These are phyloP conservation scores for Trichoderma endophyticum DNA, from an alignment of 2,329 filamentous ascomycete genomes.

Conservation along the genomic window DNA sequence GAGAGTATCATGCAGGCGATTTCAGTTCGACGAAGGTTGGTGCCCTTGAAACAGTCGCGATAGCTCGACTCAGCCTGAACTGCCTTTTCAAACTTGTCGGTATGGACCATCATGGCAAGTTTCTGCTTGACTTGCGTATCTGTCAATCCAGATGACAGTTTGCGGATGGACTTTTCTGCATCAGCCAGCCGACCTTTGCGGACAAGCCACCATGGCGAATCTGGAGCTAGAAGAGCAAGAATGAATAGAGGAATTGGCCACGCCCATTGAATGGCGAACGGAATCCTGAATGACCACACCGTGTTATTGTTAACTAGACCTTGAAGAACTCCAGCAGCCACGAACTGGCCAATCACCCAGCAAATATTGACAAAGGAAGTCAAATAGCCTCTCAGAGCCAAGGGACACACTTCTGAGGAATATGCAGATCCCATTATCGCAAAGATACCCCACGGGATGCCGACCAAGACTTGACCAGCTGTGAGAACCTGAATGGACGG, in stretches of 20 bases:
- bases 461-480: background rate
- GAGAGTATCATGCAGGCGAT: background rate
- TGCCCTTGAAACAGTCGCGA: background rate
- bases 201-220: background rate
- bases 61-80: background rate
- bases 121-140: background rate
- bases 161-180: background rate
- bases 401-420: background rate
- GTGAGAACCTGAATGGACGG: background rate
- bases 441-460: background rate
- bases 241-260: constrained; percentile 26
- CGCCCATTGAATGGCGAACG: constrained; percentile 22
- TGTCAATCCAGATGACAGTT: background rate
- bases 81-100: background rate
- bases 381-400: background rate
- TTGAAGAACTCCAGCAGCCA: constrained; percentile 27
- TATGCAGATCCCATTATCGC: background rate
- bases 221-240: constrained; percentile 27
- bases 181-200: background rate
- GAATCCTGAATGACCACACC: constrained; percentile 46
- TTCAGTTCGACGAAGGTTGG: background rate
- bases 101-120: constrained; percentile 2
- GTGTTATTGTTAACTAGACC: constrained; percentile 28
- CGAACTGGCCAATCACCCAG: background rate
- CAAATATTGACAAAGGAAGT: background rate